Evolutionary conservation across 768 basidiomycete genomes (phyloP), one percentile per base, ranked within the genome.

Genomic region (Exidia glandulosa): DNA sequence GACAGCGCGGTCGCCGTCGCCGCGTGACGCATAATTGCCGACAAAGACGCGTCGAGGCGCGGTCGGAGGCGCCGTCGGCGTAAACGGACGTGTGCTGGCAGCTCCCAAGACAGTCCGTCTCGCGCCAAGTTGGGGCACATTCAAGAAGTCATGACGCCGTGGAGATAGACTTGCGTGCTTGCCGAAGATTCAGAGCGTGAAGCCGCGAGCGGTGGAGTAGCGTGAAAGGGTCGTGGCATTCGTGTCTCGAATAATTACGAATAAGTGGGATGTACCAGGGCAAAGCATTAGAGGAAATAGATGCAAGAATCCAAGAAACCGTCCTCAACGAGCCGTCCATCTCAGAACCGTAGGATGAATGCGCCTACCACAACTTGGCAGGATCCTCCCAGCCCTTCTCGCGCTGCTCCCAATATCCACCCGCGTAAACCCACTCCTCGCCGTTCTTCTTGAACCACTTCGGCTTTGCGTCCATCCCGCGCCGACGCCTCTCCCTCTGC

Each of bases 331-430:
- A n/a, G n/a, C n/a, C n/a, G n/a, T n/a, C n/a, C n/a, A n/a, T n/a
- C n/a, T n/a, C 5, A 45, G 23, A 45, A 45, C 19, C 41, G 23
- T 19, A 19, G 33, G 29, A 23, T 19, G 23, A 48, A 12, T 12
- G 19, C 59, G 14, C 19, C 60, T 60, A 64, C 63, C 63, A 64
- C 23, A 64, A 52, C 27, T 31, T 32, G 0, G 34, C 52, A 16
- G 55, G 36, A n/a, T 61, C 59, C 56, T 56, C 82, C 88, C 87
- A 91, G 45, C 82, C 79, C 54, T 73, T 76, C 57, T 77, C 75
- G 64, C 87, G 79, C 33, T 80, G 78, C 66, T 93, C 90, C 90
- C 90, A 93, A 68, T 93, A 93, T 16, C 86, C 88, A 37, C 91
- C 90, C 25, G 65, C 70, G 67, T 91, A 93, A 50, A 77, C 68